Evolutionary conservation across 768 basidiomycete species (phyloP), one percentile per base, ranked within the genome.

Genomic region (Gymnopilus junonius): DNA sequence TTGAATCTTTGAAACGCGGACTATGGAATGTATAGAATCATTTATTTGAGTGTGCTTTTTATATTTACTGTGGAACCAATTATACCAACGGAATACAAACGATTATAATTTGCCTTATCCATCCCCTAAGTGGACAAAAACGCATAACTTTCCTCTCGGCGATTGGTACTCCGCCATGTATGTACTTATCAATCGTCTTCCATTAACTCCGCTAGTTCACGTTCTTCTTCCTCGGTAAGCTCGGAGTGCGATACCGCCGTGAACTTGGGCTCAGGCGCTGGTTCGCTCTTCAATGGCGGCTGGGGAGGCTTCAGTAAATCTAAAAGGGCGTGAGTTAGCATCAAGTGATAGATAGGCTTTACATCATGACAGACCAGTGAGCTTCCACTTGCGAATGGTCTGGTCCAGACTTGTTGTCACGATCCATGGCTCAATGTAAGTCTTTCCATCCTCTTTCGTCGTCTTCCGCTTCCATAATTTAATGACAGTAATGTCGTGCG

Each of bases 201-300:
- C 74, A 83, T 70, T 8, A 97, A 75, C 70, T 95, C 94, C 37
- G 88, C 95, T 21, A 98, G 79, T 74, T 97, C 95, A 21, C 86
- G 82, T 69, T 95, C 94, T 75, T 97, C 96, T 56, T 97, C 96
- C 69, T 91, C 93, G 10, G 95, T 91, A 75, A 96, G 71, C 57
- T 80, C 72, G 31, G 74, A 83, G 71, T 71, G 45, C 17, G 55
- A 46, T n/a, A 32, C 21, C 14, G 34, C 29, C 40, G 25, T n/a
- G 10, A 51, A 51, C 34, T 48, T 55, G n/a, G 32, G 42, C 25
- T 54, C 58, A n/a, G 63, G 23, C 15, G 4, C 20, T 10, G n/a
- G 42, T 21, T 59, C 34, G 15, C 23, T 43, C 20, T 64, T 64
- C 35, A 43, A 43, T 10, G 63, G 56, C 21, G 62, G 56, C 14